Conservation (phyloP, 306 rosid genomes). For the Cucurbita moschata region DNA sequence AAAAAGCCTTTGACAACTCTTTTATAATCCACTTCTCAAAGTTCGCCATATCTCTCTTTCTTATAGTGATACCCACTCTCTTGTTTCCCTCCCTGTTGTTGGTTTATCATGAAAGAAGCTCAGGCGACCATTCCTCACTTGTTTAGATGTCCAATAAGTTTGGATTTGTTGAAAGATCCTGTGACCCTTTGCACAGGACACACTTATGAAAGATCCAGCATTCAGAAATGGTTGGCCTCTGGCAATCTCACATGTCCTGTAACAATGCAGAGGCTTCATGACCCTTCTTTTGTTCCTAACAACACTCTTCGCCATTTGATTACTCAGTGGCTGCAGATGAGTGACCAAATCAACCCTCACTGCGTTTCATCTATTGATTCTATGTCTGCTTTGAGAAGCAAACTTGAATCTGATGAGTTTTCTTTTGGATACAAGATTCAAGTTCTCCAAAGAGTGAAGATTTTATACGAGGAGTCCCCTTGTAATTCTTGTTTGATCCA, state of each 20-base stretch:
- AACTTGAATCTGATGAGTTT: conserved; percentile 31
- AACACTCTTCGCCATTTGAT: conserved; percentile 72
- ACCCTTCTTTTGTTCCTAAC: conserved; percentile 62
- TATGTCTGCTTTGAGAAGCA: conserved; percentile 28
- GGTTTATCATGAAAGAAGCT: conserved; percentile 26
- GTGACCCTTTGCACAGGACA: conserved; percentile 78
- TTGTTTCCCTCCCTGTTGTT: not conserved
- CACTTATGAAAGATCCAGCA: conserved; percentile 74
- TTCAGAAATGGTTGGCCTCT: conserved; percentile 54
- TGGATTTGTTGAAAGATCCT: conserved; percentile 75
- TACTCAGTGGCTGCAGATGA: conserved; percentile 45
- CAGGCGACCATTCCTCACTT: conserved; percentile 46
- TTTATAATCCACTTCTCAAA: conserved; percentile 5
- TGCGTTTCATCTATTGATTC: conserved; percentile 25
- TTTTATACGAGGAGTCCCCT: conserved; percentile 27
- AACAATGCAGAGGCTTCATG: conserved; percentile 85
- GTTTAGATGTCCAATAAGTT: conserved; percentile 73
- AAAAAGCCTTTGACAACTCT: not conserved
- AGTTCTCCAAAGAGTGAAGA: conserved; percentile 28
- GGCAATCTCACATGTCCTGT: conserved; percentile 89
- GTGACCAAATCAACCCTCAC: conserved; percentile 22
- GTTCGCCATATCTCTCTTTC: not conserved
- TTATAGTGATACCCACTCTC: not conserved
- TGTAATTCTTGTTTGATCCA: conserved; percentile 36
- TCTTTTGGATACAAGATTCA: conserved; percentile 31